Evolutionary conservation across 352 stramenopile genomes (phyloP), one percentile per base, ranked within the genome.

Genomic region (Phytophthora citrophthora): DNA sequence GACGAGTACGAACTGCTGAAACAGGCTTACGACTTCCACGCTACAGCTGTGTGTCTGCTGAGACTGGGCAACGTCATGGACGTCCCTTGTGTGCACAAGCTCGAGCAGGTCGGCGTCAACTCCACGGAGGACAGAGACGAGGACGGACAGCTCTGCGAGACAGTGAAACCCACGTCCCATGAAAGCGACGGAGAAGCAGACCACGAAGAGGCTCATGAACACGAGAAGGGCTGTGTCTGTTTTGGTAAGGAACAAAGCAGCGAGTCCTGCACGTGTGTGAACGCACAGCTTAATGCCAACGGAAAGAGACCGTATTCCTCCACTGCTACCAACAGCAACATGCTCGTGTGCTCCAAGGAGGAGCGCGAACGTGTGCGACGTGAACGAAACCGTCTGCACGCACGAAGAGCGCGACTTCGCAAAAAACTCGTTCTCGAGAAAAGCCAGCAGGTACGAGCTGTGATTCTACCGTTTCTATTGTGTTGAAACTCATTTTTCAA

Each of bases 351-450:
- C 52, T 88, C 83, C 4, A 91, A 90, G 52, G 79, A 90, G 46
- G 83, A 90, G 49, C 83, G 83, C 32, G 83, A 91, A 64, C 79
- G 86, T 34, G 66, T 91, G 55, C 79, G 84, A 32, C 81, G 84
- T 24, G 84, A 93, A 51, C 82, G 84, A 18, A 93, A 93, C 71
- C 76, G 84, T 4, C 68, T 93, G 45, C 84, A 93, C 64, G 84
- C 84, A 20, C 79, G 84, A 48, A 78, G 84, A 47, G 84, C 84
- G 38, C 84, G 81, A 29, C 76, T 91, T 20, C 84, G 84, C 59
- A 93, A 91, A 76, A 93, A 93, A 70, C 70, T 91, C 64, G 79
- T 93, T 51, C 78, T 93, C 13, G 84, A 91, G 67, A 87, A 83
- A 50, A 90, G 77, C 54, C 83, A 89, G 47, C 75, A 92, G 77